phyloP scores from a whole-genome alignment of 768 basidiomycete species.

The Boletus edulis region DNA sequence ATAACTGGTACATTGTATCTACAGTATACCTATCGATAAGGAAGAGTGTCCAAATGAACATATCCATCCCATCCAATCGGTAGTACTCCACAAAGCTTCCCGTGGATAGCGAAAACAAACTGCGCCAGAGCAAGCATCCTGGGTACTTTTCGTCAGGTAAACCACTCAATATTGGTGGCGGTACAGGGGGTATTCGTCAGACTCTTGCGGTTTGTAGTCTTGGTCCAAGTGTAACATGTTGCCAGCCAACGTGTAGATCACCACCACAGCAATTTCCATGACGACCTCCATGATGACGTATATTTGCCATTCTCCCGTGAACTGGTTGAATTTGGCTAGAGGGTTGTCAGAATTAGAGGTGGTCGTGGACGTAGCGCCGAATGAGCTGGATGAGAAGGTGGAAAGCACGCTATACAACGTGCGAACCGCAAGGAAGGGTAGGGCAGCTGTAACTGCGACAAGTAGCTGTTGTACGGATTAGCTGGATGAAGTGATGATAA shows the following conservation, averaged over 20 bases:
- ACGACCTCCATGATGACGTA: conserved; percentile 58
- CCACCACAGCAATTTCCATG: conserved; percentile 54
- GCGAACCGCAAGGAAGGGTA: conserved; percentile 58
- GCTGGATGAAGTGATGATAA: conserved; percentile 1
- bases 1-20: neutral
- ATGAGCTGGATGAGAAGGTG: conserved; percentile 49
- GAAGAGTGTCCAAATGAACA: too few species aligned
- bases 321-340: conserved; percentile 54
- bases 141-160: neutral
- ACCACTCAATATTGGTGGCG: conserved; percentile 25
- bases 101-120: neutral
- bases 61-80: too few species aligned
- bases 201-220: conserved; percentile 27
- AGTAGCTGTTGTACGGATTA: conserved; percentile 46
- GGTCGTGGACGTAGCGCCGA: conserved; percentile 31
- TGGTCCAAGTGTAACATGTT: conserved; percentile 28
- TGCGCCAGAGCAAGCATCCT: neutral
- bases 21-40: neutral
- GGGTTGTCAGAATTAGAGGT: conserved; percentile 22
- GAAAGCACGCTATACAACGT: conserved; percentile 52
- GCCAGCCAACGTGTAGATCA: conserved; percentile 40
- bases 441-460: conserved; percentile 47
- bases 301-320: conserved; percentile 55
- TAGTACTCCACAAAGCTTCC: too few species aligned
- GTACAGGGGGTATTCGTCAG: conserved; percentile 35